These are phyloP conservation scores for Hawksworthiomyces lignivorus DNA, from an alignment of 2,329 filamentous ascomycete species.

Conservation along the genomic window DNA sequence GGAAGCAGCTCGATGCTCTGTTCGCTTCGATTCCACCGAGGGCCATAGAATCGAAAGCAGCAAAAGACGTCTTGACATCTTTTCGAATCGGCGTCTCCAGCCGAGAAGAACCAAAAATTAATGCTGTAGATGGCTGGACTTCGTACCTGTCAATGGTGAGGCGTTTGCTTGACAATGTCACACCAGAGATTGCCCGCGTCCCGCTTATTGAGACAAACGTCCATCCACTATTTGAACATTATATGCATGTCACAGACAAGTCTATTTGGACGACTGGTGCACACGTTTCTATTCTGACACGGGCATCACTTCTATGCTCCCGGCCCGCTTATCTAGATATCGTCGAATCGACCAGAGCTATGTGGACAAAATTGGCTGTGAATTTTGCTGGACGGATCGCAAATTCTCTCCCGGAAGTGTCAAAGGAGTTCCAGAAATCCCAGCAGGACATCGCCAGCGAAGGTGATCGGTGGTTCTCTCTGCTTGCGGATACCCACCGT, in stretches of 20 bases:
- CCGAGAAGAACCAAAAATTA: conserved; percentile 65
- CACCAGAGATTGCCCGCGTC: conserved; percentile 35
- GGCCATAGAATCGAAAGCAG: conserved; percentile 37
- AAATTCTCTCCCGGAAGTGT: conserved; percentile 72
- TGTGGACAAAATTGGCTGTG: conserved; percentile 58
- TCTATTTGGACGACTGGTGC: conserved; percentile 27
- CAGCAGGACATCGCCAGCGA: conserved; percentile 61
- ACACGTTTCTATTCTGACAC: conserved; percentile 32
- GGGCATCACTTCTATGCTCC: conserved; percentile 38
- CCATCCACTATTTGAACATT: conserved; percentile 48
- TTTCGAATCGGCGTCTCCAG: conserved; percentile 63
- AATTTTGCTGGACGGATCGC: conserved; percentile 60
- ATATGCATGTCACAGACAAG: conserved; percentile 38
- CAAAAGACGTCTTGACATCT: conserved; percentile 55
- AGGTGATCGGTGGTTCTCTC: conserved; percentile 58
- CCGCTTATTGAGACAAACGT: conserved; percentile 41
- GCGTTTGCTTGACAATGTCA: conserved; percentile 40
- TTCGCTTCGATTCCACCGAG: conserved; percentile 51
- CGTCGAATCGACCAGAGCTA: conserved; percentile 39
- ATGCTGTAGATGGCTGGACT: conserved; percentile 63
- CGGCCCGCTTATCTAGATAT: conserved; percentile 34
- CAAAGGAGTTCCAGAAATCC: conserved; percentile 65
- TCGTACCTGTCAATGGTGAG: conserved; percentile 61
- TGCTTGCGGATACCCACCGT: conserved; percentile 40
- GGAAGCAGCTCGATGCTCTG: conserved; percentile 59